Base-by-base conservation (phyloP, 768 basidiomycete species). In the Tylopilus rubrobrunneus region DNA sequence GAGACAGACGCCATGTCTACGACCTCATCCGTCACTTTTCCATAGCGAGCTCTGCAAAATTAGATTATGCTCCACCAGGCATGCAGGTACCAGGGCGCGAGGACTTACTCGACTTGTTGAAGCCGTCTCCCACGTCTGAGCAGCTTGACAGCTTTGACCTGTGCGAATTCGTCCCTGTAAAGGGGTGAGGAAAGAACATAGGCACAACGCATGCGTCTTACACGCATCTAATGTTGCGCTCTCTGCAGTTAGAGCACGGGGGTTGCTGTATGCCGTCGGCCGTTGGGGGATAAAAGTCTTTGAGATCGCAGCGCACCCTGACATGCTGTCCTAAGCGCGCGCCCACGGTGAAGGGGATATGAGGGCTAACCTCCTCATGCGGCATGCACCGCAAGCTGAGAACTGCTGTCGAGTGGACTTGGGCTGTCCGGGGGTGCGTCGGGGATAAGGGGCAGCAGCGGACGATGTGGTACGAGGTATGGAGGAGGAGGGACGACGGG, bases 171-270 rank as follows among this genome's bases (percentile, higher is more conserved):
- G 67, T 96, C 93, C 23, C 92, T 96, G 60, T 28, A 23, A 25
- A 33, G 28, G 10, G 40, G 57, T 64, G 31, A 60, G 50, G n/a
- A 5, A 36, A 45, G 40, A 19, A 37, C n/a, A 39, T 53, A 10
- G 27, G 41, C 5, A 46, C 7, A 5, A n/a, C 25, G 37, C 39
- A 40, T n/a, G 21, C 14, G 17, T 82, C 92, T 62, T 76, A 93
- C 92, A 96, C 87, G 88, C 94, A 96, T 79, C 91, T 90, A 36
- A 93, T 80, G 23, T 84, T 85, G 42, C 94, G 86, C 68, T 95
- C 91, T 62, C 77, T 84, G 71, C 94, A 97, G 67, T 96, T 96
- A 8, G 91, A 89, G 70, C 94, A 97, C 9, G 83, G 78, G 2
- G 77, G 72, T 19, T 64, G 73, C 17, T 71, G 74, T 5, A 63